Conservation (phyloP, 2,329 filamentous ascomycete species). For the Intubia oerlemansii region DNA sequence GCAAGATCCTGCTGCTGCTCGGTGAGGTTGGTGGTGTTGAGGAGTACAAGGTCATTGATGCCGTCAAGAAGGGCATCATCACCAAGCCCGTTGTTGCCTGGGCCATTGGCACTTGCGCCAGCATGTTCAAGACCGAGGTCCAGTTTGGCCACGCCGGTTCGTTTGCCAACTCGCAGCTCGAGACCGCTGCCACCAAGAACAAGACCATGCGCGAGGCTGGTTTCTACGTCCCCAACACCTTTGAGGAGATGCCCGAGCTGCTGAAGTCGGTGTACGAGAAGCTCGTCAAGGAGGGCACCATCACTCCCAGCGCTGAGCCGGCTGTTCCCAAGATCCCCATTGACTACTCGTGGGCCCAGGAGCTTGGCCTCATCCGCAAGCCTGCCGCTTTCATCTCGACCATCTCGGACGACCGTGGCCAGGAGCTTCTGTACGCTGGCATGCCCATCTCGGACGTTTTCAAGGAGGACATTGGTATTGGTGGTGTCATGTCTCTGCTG, state of each 20-base stretch:
- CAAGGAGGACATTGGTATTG: slow-evolving; percentile 95
- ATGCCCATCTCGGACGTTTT: slow-evolving; percentile 99
- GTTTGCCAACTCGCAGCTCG: slow-evolving; percentile 97
- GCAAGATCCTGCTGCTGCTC: slow-evolving; percentile 90
- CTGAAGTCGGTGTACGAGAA: slow-evolving; percentile 73
- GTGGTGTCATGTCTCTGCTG: slow-evolving; percentile 97
- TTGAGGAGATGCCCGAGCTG: slow-evolving; percentile 72
- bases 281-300: slow-evolving; percentile 64
- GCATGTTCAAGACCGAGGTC: slow-evolving; percentile 99
- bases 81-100: slow-evolving; percentile 98
- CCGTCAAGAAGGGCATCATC: slow-evolving; percentile 81
- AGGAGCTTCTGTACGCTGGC: slow-evolving; percentile 94
- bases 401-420: slow-evolving; percentile 98
- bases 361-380: slow-evolving; percentile 98
- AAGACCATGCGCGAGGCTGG: slow-evolving; percentile 88
- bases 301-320: slow-evolving; percentile 74
- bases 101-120: slow-evolving; percentile 97
- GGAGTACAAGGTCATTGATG: slow-evolving; percentile 98
- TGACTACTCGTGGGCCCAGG: slow-evolving; percentile 98
- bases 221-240: slow-evolving; percentile 85
- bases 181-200: slow-evolving; percentile 95
- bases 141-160: slow-evolving; percentile 98
- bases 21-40: slow-evolving; percentile 99
- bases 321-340: slow-evolving; percentile 97
- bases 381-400: slow-evolving; percentile 99